phyloP scores from a whole-genome alignment of 2,329 filamentous ascomycete genomes.

The Cladophialophora psammophila region DNA sequence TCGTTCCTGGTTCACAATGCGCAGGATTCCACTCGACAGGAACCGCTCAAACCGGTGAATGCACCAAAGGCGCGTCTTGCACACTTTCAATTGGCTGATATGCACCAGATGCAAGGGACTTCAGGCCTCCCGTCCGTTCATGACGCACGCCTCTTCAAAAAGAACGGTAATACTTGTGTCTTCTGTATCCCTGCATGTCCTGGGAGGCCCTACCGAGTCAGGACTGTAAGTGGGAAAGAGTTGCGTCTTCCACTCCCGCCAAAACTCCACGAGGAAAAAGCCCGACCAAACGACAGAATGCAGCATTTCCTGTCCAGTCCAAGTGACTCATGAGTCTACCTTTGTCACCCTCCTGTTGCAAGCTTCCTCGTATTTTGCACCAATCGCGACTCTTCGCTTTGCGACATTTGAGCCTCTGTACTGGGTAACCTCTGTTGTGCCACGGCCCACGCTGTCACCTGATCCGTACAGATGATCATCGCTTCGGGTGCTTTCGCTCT shows the following conservation, averaged over 20 bases:
- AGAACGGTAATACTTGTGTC: neutral
- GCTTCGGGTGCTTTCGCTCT: neutral
- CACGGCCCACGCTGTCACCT: neutral
- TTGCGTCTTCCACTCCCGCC: neutral
- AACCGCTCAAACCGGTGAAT: neutral
- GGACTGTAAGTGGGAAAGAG: neutral
- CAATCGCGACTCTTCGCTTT: constrained; percentile 16
- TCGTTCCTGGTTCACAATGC: neutral
- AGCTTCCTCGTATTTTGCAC: constrained; percentile 15
- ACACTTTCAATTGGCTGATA: neutral
- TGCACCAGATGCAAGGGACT: constrained; percentile 3
- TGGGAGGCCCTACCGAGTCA: neutral
- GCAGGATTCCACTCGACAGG: neutral
- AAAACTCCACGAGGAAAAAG: neutral
- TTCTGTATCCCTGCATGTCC: neutral
- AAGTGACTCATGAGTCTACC: constrained; percentile 5
- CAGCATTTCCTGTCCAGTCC: neutral
- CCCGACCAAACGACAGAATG: neutral
- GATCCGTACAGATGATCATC: neutral
- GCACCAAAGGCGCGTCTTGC: neutral
- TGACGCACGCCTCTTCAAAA: neutral
- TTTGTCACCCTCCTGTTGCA: constrained; percentile 1
- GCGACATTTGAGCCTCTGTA: constrained; percentile 15
- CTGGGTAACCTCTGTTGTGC: neutral
- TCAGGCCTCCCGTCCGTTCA: constrained; percentile 4